Percentiles rank a stretch among this genome's conserved stretches.
Conservation (phyloP, 2,329 filamentous ascomycete genomes). For the Elsinoe ampelina region DNA sequence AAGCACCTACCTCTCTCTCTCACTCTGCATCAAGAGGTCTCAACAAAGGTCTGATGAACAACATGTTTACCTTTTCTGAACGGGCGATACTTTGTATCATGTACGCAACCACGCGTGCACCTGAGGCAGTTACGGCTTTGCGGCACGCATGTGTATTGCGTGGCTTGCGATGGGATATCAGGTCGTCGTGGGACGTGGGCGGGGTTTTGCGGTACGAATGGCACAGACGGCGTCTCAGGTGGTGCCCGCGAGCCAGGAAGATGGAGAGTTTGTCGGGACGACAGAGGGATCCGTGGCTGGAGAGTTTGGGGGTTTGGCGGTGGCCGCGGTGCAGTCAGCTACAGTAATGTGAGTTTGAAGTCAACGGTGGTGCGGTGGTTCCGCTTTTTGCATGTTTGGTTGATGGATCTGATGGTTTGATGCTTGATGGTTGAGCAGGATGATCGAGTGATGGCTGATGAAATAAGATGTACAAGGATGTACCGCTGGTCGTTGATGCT, state of each 20-base stretch:
- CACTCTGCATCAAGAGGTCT: not conserved
- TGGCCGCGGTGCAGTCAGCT: too few relatives aligned
- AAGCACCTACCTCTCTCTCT: not conserved
- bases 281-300: not conserved
- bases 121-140: not conserved
- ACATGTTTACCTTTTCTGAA: not conserved
- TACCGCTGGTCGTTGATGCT: not conserved
- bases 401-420: not conserved
- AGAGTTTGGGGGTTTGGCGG: not conserved
- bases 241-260: not conserved
- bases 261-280: not conserved
- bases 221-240: constrained; percentile 1
- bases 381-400: not conserved
- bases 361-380: not conserved
- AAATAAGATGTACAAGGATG: not conserved
- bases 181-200: not conserved
- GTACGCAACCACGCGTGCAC: not conserved
- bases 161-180: constrained; percentile 1
- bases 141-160: not conserved
- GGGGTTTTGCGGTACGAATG: not conserved
- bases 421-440: not conserved
- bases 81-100: not conserved
- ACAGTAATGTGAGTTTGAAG: too few relatives aligned
- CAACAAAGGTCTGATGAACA: not conserved
- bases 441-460: too few relatives aligned